Base-by-base conservation (phyloP, 1,139 yeast genomes). In the Debaryomyces psychrophilus region DNA sequence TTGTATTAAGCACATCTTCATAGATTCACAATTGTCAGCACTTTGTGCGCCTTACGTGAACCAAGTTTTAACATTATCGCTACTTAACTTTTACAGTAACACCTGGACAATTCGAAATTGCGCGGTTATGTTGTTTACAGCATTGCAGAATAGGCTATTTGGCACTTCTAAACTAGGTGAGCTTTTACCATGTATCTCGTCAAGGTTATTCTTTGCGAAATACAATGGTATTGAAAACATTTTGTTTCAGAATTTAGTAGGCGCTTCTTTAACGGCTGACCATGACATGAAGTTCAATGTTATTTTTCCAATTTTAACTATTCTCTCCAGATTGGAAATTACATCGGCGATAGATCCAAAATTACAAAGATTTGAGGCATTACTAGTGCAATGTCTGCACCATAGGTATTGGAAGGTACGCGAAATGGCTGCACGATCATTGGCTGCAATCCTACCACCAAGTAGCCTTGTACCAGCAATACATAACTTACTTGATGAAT, bases 41-140 rank as follows among this genome's bases (percentile, higher is more conserved):
- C 66, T 72, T 1, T 77, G 87, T n/a, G 64, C 76, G 0, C 62
- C 65, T 2, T 83, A 73, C 58, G 74, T 87, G 8, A 84, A 83
- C 48, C 65, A 68, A 11, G 85, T 88, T 0, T 67, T 92, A 33
- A 74, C 74, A 20, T 63, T 89, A 20, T 74, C 95, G 0, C 71
- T 93, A 35, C 56, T 67, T 1, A 77, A 83, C 31, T 89, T 92
- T 63, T 74, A 79, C 1, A 81, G 88, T 3, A 69, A 75, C 0
- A 73, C 82, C 27, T 92, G 98, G 98, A 83, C 96, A 0, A 77
- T 93, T 27, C 75, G 97, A 57, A 93, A 93, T 62, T 89, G 97
- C 64, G 90, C 96, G 0, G 87, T 92, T 25, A 93, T 93, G 98
- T 73, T 93, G 35, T 93, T 90, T 61, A 85, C 95, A 1, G 83